phyloP scores from a whole-genome alignment of 495 filamentous ascomycete species.

The Aspergillus ostianus region DNA sequence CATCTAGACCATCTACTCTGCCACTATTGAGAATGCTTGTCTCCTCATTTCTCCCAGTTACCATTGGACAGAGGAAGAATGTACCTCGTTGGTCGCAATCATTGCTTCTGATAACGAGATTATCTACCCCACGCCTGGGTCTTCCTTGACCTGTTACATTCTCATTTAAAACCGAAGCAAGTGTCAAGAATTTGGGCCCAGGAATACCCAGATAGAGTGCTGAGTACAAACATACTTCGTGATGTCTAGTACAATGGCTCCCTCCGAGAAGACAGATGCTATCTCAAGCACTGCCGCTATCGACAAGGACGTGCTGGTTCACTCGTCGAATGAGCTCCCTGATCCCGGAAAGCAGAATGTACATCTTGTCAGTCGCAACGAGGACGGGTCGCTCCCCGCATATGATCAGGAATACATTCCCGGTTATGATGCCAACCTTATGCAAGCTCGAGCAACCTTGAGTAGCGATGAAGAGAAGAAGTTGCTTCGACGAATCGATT shows the following conservation, averaged over 20 bases:
- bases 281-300: background rate
- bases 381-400: background rate
- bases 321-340: background rate
- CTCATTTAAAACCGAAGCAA: background rate
- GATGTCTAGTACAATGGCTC: background rate
- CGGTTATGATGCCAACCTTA: constrained; percentile 41
- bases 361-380: background rate
- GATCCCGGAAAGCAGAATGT: background rate
- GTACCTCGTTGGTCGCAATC: background rate
- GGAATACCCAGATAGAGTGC: too few species aligned
- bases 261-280: background rate
- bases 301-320: background rate
- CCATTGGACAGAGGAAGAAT: background rate
- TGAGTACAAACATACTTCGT: too few species aligned
- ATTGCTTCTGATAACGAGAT: background rate
- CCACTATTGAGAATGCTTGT: too few species aligned
- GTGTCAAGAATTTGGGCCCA: too few species aligned
- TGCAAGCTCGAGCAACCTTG: constrained; percentile 37
- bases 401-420: constrained; percentile 25
- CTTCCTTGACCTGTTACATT: too few species aligned
- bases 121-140: background rate
- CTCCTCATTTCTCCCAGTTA: too few species aligned
- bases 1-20: too few species aligned
- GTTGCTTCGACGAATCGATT: constrained; percentile 43
- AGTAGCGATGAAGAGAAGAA: constrained; percentile 43